A percentile compares a stretch with the other conserved stretches of the same genome.
Conservation (phyloP, 78 protist genomes). For the Parvularia atlantis region DNA sequence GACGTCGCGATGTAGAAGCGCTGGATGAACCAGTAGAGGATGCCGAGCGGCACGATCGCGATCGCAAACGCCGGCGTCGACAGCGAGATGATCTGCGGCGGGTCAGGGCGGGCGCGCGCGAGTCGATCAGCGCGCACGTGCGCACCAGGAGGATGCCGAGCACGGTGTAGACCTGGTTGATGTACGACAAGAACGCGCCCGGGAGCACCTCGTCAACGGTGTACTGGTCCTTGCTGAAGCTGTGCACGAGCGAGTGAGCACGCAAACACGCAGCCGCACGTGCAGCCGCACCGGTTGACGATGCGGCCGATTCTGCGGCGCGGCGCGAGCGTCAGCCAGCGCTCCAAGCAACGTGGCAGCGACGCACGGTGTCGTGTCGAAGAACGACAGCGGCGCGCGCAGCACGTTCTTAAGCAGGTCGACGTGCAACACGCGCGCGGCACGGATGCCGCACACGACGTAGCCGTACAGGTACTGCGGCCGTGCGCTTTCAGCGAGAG, state of each 20-base stretch:
- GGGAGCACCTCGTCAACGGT: constrained; percentile 37
- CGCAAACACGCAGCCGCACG: too few species aligned
- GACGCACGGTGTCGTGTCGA: constrained; percentile 96
- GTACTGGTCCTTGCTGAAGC: constrained; percentile 61
- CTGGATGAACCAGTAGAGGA: constrained; percentile 28
- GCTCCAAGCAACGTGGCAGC: too few species aligned
- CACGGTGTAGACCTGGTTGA: constrained; percentile 11
- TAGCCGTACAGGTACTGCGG: background rate
- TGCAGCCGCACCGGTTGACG: constrained; percentile 90
- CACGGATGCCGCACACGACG: constrained; percentile 12
- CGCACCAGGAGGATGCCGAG: constrained; percentile 26
- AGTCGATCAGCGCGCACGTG: too few species aligned
- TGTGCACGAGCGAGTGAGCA: too few species aligned
- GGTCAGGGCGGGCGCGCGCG: too few species aligned
- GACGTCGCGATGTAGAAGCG: constrained; percentile 29
- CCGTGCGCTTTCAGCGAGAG: too few species aligned
- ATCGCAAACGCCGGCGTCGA: constrained; percentile 45
- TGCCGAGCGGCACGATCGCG: constrained; percentile 32
- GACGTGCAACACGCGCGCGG: background rate
- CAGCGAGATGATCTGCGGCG: constrained; percentile 8
- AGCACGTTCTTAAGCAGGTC: background rate
- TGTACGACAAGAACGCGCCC: constrained; percentile 4
- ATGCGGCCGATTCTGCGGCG: constrained; percentile 96
- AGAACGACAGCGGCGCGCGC: constrained; percentile 77
- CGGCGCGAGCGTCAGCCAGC: too few species aligned